Percentiles rank a stretch among this genome's conserved stretches.
Conservation (phyloP, 495 filamentous ascomycete species). For the Parathielavia appendiculata region DNA sequence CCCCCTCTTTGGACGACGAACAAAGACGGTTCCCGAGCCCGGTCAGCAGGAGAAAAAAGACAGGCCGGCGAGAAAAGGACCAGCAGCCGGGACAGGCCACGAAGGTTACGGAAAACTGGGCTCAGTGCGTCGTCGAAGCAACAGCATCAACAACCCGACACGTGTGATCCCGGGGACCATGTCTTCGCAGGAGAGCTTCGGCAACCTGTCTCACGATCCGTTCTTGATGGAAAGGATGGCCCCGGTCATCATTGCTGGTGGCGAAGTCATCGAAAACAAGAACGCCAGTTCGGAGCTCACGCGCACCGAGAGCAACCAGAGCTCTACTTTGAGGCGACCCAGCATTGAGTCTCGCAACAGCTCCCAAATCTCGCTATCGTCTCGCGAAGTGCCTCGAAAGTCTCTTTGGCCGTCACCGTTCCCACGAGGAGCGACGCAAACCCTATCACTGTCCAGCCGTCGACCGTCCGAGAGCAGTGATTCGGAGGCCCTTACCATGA, state of each 20-base stretch:
- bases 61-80: conserved; percentile 67
- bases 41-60: conserved; percentile 47
- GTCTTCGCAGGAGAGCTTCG: conserved; percentile 45
- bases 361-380: conserved; percentile 40
- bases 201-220: conserved; percentile 40
- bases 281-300: conserved; percentile 50
- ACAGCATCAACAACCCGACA: conserved; percentile 42
- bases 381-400: conserved; percentile 35
- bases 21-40: conserved; percentile 58
- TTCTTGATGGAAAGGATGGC: conserved; percentile 70
- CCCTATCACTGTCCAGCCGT: conserved; percentile 27
- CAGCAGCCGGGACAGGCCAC: conserved; percentile 87
- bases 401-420: conserved; percentile 51
- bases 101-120: conserved; percentile 86
- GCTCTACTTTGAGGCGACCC: conserved; percentile 42
- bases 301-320: conserved; percentile 61
- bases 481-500: conserved; percentile 38
- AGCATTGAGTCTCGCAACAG: conserved; percentile 48
- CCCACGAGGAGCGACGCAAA: conserved; percentile 29
- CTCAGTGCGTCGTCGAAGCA: conserved; percentile 54
- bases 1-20: conserved; percentile 69
- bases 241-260: conserved; percentile 83
- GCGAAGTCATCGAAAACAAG: conserved; percentile 54
- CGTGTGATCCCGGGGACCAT: conserved; percentile 46
- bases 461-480: conserved; percentile 51